phyloP scores from a whole-genome alignment of 768 basidiomycete genomes.

The Chlorophyllum brunneum region DNA sequence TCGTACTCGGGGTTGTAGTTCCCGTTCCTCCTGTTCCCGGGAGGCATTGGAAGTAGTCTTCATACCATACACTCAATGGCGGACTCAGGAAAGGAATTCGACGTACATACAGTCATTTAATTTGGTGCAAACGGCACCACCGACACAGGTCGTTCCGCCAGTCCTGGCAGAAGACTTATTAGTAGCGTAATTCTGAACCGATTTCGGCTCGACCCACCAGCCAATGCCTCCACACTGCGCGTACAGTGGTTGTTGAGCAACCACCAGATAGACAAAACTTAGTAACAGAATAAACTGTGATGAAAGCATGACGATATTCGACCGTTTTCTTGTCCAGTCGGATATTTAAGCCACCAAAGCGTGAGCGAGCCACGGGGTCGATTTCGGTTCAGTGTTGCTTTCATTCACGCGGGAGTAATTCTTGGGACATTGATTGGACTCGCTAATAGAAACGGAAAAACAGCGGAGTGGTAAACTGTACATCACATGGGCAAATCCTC shows the following conservation, averaged over 20 bases:
- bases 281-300: slow-evolving; percentile 14
- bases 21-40: slow-evolving; percentile 31
- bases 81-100: too few relatives aligned
- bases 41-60: slow-evolving; percentile 50
- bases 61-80: too few relatives aligned
- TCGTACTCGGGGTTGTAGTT: slow-evolving; percentile 20
- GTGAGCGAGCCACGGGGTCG: slow-evolving; percentile 24
- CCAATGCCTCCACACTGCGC: slow-evolving; percentile 49
- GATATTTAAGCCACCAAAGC: slow-evolving; percentile 3
- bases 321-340: too few relatives aligned
- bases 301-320: slow-evolving; percentile 3
- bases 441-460: slow-evolving; percentile 8
- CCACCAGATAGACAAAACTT: slow-evolving; percentile 18
- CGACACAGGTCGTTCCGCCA: slow-evolving; percentile 45
- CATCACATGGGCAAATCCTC: neutral
- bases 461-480: neutral
- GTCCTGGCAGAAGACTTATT: slow-evolving; percentile 27
- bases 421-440: neutral
- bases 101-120: slow-evolving; percentile 38
- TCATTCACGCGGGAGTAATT: slow-evolving; percentile 10
- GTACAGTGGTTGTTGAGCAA: slow-evolving; percentile 39
- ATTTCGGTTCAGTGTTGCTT: neutral
- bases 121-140: slow-evolving; percentile 39
- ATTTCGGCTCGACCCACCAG: slow-evolving; percentile 30
- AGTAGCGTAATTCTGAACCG: neutral